phyloP scores from a whole-genome alignment of 768 basidiomycete genomes.

The Hortiboletus campestris region DNA sequence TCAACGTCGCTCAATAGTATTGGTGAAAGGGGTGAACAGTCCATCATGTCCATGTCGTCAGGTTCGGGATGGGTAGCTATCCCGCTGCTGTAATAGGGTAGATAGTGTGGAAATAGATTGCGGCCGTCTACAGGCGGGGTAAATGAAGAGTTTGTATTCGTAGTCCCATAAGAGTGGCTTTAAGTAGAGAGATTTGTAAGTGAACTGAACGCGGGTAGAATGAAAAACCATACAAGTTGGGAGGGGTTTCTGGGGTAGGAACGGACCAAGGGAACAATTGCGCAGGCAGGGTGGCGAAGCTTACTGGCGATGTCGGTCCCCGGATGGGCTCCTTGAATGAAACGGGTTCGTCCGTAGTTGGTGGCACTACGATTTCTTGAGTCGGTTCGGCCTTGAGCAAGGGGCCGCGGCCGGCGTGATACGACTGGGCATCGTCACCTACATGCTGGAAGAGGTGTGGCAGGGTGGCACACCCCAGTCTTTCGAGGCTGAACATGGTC shows the following conservation, averaged over 20 bases:
- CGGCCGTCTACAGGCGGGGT: neutral
- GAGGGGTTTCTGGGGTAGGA: neutral
- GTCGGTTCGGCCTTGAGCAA: too few relatives aligned
- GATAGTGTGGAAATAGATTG: neutral
- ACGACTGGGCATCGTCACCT: neutral
- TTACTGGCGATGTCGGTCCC: neutral
- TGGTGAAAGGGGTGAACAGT: slow-evolving; percentile 9
- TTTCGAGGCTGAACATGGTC: too few relatives aligned
- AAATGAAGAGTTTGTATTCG: neutral
- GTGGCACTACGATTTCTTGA: too few relatives aligned
- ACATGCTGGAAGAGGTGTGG: neutral
- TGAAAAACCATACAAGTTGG: neutral
- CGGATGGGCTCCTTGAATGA: neutral
- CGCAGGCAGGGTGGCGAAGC: neutral
- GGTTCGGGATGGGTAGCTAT: neutral
- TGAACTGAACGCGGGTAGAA: neutral
- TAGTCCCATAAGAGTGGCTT: neutral
- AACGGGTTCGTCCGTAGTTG: too few relatives aligned
- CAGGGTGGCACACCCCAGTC: too few relatives aligned
- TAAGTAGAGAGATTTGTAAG: neutral
- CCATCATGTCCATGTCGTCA: slow-evolving; percentile 8
- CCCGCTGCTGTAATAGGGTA: neutral
- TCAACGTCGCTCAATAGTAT: slow-evolving; percentile 5
- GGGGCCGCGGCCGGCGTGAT: too few relatives aligned
- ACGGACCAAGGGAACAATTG: neutral